Conservation (phyloP, 495 filamentous ascomycete species). For the Neurospora sp. region DNA sequence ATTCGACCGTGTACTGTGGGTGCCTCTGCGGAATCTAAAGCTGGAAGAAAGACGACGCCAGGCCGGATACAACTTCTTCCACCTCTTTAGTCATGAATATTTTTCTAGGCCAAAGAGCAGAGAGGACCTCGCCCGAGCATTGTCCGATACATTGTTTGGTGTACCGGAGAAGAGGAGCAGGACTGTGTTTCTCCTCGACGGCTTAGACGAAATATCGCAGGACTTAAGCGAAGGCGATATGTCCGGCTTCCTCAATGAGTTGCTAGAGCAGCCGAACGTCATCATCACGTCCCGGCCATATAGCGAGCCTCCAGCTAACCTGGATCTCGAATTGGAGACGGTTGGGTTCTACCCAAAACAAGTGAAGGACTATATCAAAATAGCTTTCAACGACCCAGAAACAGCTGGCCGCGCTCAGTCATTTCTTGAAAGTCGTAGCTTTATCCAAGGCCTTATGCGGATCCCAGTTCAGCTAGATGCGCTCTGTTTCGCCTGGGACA, state of each 20-base stretch:
- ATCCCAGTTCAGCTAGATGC: constrained; percentile 40
- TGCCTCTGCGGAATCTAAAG: constrained; percentile 24
- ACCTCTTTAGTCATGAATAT: constrained; percentile 21
- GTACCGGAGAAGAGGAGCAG: constrained; percentile 1
- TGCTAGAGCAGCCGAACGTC: constrained; percentile 28
- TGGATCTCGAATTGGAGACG: constrained; percentile 22
- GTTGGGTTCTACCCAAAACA: constrained; percentile 28
- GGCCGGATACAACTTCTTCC: constrained; percentile 9
- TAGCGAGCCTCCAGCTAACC: constrained; percentile 2
- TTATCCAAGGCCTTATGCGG: constrained; percentile 30
- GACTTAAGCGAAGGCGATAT: constrained; percentile 12
- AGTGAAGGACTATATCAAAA: constrained; percentile 20
- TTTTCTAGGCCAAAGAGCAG: constrained; percentile 5
- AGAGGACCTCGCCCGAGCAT: constrained; percentile 9
- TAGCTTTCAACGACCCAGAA: constrained; percentile 7
- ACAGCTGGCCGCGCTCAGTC: constrained; percentile 16
- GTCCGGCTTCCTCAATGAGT: constrained; percentile 17
- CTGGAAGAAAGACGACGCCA: constrained; percentile 8
- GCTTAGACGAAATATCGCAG: constrained; percentile 32
- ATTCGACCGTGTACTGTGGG: constrained; percentile 31
- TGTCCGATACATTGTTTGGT: constrained; percentile 5
- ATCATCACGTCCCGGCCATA: constrained; percentile 30
- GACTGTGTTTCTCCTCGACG: constrained; percentile 31
- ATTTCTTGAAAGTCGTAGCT: constrained; percentile 25
- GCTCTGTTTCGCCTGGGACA: constrained; percentile 31